These are phyloP conservation scores for Cyberlindnera veronae DNA, from an alignment of 805 yeast genomes.

Conservation along the genomic window DNA sequence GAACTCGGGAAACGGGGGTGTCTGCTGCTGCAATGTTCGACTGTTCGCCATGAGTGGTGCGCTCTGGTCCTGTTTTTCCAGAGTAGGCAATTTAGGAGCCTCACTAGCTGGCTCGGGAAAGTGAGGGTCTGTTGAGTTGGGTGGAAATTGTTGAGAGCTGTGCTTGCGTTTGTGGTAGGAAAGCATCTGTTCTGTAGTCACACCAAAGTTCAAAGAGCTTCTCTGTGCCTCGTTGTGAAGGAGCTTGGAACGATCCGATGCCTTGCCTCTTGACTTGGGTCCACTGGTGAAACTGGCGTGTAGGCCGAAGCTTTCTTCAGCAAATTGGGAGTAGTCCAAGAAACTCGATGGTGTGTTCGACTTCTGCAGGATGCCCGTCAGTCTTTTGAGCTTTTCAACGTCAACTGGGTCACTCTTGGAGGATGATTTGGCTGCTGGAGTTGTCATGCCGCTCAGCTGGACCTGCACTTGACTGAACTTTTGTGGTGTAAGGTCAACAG, in stretches of 20 bases:
- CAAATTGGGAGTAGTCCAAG: slow-evolving; percentile 18
- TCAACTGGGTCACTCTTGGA: slow-evolving; percentile 10
- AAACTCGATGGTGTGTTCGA: slow-evolving; percentile 3
- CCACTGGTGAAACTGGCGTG: not conserved
- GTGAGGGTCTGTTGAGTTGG: not conserved
- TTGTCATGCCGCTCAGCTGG: not conserved
- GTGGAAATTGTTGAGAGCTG: not conserved
- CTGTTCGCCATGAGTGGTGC: not conserved
- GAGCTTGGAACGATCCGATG: slow-evolving; percentile 8
- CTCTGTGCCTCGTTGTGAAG: slow-evolving; percentile 21
- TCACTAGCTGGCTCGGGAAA: not conserved
- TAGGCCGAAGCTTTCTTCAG: slow-evolving; percentile 13
- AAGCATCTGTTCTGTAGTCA: slow-evolving; percentile 16
- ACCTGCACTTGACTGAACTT: not conserved
- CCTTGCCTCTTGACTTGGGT: not conserved
- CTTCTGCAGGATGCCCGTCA: slow-evolving; percentile 4
- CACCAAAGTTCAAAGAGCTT: slow-evolving; percentile 20
- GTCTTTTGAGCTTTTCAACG: slow-evolving; percentile 11
- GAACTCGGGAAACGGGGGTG: no score
- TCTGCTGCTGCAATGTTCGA: no score
- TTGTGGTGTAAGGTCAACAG: not conserved
- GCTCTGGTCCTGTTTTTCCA: not conserved
- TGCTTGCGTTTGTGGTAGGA: slow-evolving; percentile 3
- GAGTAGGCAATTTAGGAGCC: not conserved
- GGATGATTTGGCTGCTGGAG: no score